phyloP scores from a whole-genome alignment of 345 rosid genomes.

The Gossypium rotundifolium region DNA sequence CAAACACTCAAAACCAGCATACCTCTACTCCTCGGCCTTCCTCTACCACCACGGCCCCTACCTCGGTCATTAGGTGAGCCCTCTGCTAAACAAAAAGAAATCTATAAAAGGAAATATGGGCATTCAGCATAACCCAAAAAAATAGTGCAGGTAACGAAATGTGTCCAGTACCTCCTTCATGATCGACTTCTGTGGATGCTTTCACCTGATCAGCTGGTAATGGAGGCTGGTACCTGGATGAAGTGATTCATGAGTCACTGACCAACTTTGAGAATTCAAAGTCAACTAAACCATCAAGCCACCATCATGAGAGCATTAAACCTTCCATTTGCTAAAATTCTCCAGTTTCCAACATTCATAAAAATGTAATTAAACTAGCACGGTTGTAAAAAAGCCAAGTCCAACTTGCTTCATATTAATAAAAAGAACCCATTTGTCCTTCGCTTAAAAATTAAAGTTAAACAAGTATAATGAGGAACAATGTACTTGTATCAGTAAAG shows the following conservation, averaged over 20 bases:
- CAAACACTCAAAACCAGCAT: neutral
- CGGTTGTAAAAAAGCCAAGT: neutral
- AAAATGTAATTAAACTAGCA: neutral
- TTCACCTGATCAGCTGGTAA: slow-evolving; percentile 66
- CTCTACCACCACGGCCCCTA: slow-evolving; percentile 68
- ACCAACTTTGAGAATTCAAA: neutral
- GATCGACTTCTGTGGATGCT: slow-evolving; percentile 38
- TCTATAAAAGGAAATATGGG: neutral
- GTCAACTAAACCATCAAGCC: neutral
- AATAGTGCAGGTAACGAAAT: neutral
- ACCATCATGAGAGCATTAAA: neutral
- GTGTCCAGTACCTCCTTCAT: slow-evolving; percentile 54
- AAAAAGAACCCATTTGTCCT: neutral
- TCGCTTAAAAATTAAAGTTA: neutral
- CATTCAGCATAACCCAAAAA: neutral
- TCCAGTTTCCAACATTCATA: neutral
- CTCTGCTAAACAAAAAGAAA: slow-evolving; percentile 29
- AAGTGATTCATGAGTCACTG: neutral
- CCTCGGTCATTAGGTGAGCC: slow-evolving; percentile 71
- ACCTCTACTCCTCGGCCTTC: slow-evolving; percentile 47
- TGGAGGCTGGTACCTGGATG: slow-evolving; percentile 55
- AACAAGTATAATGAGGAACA: neutral
- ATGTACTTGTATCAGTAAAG: neutral
- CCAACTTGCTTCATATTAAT: neutral
- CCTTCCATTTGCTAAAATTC: neutral